Conservation (phyloP, 345 rosid species). For the Brassica nigra region DNA sequence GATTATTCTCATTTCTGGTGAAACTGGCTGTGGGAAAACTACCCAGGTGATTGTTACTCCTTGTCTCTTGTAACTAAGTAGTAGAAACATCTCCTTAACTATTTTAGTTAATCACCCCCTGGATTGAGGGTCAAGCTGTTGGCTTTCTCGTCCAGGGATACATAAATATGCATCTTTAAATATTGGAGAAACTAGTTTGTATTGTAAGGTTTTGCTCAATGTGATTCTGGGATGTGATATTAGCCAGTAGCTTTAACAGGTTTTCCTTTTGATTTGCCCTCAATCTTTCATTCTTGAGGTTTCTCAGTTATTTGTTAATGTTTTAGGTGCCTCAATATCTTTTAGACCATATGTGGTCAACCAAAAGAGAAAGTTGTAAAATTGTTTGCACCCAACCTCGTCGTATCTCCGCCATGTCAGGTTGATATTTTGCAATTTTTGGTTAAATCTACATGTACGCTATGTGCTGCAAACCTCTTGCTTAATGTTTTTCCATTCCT, state of each 20-base stretch:
- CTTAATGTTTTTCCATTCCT: conserved; percentile 12
- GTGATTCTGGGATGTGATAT: conserved; percentile 5
- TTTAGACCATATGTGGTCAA: conserved; percentile 75
- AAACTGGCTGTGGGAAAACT: conserved; percentile 89
- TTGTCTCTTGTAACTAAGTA: neutral
- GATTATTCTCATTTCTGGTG: conserved; percentile 83
- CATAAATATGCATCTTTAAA: neutral
- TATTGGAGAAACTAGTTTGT: neutral
- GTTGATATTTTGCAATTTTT: conserved; percentile 39
- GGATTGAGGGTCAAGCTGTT: neutral
- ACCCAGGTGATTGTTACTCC: conserved; percentile 61
- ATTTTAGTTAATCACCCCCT: neutral
- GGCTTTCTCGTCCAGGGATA: neutral
- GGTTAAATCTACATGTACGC: neutral
- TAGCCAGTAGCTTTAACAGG: neutral
- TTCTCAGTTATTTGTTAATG: conserved; percentile 18
- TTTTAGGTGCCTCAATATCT: conserved; percentile 87
- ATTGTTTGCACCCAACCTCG: conserved; percentile 98
- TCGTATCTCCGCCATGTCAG: conserved; percentile 94
- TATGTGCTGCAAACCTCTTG: conserved; percentile 7
- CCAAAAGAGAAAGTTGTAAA: conserved; percentile 72
- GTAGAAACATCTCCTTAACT: neutral
- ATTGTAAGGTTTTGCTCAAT: neutral
- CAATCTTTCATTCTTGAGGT: neutral
- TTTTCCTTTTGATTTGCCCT: neutral